Percentiles rank a stretch among this genome's conserved stretches.
Evolutionary conservation across 768 basidiomycete species (phyloP).

Genomic region (Lactarius akahatsu): DNA sequence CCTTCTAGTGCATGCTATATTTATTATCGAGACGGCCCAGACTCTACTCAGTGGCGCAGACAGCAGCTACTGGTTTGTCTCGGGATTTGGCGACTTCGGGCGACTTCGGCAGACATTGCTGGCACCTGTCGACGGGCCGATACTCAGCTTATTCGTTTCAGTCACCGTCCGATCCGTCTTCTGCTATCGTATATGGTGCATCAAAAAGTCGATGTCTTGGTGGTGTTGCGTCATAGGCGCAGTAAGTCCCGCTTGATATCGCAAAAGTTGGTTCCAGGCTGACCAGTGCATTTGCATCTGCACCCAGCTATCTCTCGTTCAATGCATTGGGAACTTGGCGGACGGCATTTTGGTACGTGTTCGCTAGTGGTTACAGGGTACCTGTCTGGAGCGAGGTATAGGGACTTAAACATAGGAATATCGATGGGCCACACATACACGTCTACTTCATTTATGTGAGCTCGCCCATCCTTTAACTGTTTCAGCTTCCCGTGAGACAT

Average conservation of each 20-base stretch:
- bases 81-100: not conserved
- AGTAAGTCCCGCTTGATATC: not conserved
- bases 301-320: not conserved
- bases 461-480: not conserved
- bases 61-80: not conserved
- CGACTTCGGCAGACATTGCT: not conserved
- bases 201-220: not conserved
- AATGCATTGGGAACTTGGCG: not conserved
- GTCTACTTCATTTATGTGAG: conserved; percentile 1
- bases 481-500: not conserved
- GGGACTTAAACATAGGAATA: not conserved
- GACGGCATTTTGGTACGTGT: not conserved
- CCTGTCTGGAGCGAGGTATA: not conserved
- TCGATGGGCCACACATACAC: not conserved
- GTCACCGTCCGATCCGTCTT: not conserved
- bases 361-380: not conserved
- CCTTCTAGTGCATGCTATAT: not conserved
- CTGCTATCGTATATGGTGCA: not conserved
- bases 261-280: not conserved
- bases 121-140: not conserved
- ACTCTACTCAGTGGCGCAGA: not conserved
- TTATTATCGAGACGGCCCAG: not conserved
- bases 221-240: not conserved
- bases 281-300: not conserved
- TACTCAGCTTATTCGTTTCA: not conserved